Percentiles rank a stretch among this genome's conserved stretches.
These are phyloP conservation scores for Leucoagaricus sp. DNA, from an alignment of 1,284 basidiomycete species.

Conservation along the genomic window DNA sequence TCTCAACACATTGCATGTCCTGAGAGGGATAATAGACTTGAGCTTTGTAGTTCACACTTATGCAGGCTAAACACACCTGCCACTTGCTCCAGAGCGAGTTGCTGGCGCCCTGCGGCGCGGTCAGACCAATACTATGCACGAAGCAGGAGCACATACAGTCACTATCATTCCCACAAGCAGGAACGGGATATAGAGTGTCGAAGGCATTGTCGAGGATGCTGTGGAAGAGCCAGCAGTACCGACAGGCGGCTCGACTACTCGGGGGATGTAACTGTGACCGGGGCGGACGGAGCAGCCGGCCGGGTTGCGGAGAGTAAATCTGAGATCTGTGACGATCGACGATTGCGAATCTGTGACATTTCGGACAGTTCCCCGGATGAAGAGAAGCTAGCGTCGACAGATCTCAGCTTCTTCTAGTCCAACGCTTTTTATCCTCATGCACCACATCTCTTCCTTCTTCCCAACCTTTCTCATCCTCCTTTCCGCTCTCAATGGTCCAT, in stretches of 20 bases:
- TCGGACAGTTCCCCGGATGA: conserved; percentile 26
- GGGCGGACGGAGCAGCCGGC: conserved; percentile 22
- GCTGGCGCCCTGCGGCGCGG: conserved; percentile 58
- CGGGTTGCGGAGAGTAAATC: conserved; percentile 13
- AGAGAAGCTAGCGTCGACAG: conserved; percentile 34
- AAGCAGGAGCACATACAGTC: conserved; percentile 48
- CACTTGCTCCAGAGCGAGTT: conserved; percentile 83
- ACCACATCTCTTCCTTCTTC: conserved; percentile 32
- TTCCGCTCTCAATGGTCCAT: conserved; percentile 55
- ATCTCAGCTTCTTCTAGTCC: conserved; percentile 36
- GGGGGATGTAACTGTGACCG: conserved; percentile 20
- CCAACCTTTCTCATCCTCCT: conserved; percentile 25
- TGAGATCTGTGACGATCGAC: conserved; percentile 17
- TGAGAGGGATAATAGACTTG: conserved; percentile 30
- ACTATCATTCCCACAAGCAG: conserved; percentile 78
- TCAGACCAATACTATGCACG: conserved; percentile 11
- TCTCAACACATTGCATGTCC: conserved; percentile 96
- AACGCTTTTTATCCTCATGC: conserved; percentile 42
- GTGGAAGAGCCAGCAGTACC: conserved; percentile 18
- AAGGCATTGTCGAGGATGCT: conserved; percentile 43
- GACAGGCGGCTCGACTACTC: conserved; percentile 4
- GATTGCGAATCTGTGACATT: conserved; percentile 25
- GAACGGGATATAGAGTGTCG: conserved; percentile 47
- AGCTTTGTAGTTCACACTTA: conserved; percentile 11
- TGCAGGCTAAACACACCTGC: conserved; percentile 50